Conservation (phyloP, 768 basidiomycete genomes). For the Boletus fagicola region DNA sequence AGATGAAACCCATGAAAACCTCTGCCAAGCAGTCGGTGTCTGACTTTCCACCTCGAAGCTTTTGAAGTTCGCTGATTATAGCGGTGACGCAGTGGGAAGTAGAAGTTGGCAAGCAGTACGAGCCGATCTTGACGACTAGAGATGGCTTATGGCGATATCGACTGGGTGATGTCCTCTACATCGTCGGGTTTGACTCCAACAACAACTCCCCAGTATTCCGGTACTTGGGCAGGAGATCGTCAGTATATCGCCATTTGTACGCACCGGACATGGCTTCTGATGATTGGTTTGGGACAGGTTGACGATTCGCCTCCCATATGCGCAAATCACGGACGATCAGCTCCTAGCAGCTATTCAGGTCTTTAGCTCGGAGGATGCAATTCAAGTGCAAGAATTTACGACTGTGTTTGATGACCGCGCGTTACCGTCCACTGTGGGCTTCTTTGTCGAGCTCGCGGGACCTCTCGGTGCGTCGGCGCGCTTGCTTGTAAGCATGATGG, state of each 20-base stretch:
- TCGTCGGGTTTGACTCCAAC: slow-evolving; percentile 17
- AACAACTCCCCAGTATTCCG: slow-evolving; percentile 11
- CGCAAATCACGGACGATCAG: slow-evolving; percentile 9
- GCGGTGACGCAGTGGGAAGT: slow-evolving; percentile 16
- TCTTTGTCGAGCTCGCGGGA: slow-evolving; percentile 15
- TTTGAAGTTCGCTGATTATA: not conserved
- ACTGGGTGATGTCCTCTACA: slow-evolving; percentile 18
- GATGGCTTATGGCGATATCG: slow-evolving; percentile 26
- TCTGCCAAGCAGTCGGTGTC: slow-evolving; percentile 18
- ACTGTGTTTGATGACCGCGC: slow-evolving; percentile 15
- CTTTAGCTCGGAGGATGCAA: not conserved
- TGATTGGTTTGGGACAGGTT: not conserved
- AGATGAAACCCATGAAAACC: slow-evolving; percentile 11
- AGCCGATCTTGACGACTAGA: slow-evolving; percentile 20
- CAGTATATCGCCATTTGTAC: not conserved
- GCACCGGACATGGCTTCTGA: not conserved
- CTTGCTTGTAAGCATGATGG: too few species aligned
- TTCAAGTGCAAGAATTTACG: slow-evolving; percentile 17
- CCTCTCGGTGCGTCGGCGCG: slow-evolving; percentile 8
- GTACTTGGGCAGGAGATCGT: slow-evolving; percentile 18
- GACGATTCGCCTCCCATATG: slow-evolving; percentile 5
- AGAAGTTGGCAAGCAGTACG: slow-evolving; percentile 19
- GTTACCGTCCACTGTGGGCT: slow-evolving; percentile 6
- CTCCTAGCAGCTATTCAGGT: slow-evolving; percentile 5
- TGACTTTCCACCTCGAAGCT: not conserved